phyloP scores from a whole-genome alignment of 2,329 filamentous ascomycete genomes.

The Bipolaris cookei region DNA sequence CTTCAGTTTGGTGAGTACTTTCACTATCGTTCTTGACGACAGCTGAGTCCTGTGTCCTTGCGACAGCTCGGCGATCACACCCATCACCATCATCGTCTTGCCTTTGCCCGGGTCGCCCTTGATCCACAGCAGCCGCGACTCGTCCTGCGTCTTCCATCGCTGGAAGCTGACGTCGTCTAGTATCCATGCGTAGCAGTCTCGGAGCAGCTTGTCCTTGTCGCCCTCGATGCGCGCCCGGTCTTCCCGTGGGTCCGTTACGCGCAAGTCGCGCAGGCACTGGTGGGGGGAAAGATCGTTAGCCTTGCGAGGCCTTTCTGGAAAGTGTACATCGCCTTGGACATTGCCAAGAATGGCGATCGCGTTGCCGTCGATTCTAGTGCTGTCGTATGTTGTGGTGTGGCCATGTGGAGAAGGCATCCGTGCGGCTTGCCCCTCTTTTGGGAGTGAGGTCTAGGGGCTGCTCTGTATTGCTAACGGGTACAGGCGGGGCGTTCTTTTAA shows the following conservation, averaged over 20 bases:
- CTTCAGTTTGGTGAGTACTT: neutral
- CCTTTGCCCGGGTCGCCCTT: no score
- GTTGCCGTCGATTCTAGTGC: neutral
- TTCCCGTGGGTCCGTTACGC: slow-evolving; percentile 20
- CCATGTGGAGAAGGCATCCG: slow-evolving; percentile 1
- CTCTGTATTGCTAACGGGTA: neutral
- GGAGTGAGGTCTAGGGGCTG: neutral
- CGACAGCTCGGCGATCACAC: slow-evolving; percentile 12
- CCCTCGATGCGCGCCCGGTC: slow-evolving; percentile 22
- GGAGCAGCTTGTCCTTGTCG: slow-evolving; percentile 23
- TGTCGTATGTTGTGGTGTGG: slow-evolving; percentile 1
- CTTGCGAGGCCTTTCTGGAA: no score
- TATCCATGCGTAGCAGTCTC: slow-evolving; percentile 27
- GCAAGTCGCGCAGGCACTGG: slow-evolving; percentile 22
- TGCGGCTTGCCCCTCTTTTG: neutral
- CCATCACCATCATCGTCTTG: slow-evolving; percentile 40
- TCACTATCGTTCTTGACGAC: neutral
- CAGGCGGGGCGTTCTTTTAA: neutral
- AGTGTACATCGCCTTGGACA: neutral
- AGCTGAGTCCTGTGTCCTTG: neutral
- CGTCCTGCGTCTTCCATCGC: slow-evolving; percentile 22
- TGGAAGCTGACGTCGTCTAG: slow-evolving; percentile 31
- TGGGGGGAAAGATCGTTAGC: no score
- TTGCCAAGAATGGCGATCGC: neutral
- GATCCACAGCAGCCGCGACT: slow-evolving; percentile 47